phyloP scores from a whole-genome alignment of 2,329 filamentous ascomycete species.

The Sporothrix schenckii region DNA sequence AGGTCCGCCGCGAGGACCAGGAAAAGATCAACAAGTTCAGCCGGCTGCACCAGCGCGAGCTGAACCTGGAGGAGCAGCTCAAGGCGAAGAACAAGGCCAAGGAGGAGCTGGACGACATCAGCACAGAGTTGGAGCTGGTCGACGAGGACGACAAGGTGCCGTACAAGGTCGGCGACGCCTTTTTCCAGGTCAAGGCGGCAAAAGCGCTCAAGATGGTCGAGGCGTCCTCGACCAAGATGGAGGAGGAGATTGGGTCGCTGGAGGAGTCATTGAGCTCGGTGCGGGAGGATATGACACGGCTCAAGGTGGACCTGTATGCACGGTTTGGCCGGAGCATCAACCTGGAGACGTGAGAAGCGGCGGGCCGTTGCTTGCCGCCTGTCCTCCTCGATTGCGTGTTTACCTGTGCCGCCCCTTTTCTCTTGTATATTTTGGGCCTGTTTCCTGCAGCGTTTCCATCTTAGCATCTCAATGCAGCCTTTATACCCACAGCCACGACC shows the following conservation, averaged over 20 bases:
- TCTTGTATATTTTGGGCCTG: background rate
- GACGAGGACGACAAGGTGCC: constrained; percentile 85
- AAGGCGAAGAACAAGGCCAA: constrained; percentile 93
- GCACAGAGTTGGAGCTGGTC: constrained; percentile 75
- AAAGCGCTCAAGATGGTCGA: constrained; percentile 86
- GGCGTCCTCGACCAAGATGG: constrained; percentile 70
- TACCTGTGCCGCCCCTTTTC: background rate
- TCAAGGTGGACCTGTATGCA: constrained; percentile 92
- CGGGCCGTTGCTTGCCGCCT: too few relatives aligned
- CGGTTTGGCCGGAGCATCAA: constrained; percentile 97
- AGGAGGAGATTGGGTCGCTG: constrained; percentile 72
- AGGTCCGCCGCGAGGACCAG: constrained; percentile 95
- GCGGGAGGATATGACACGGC: constrained; percentile 81
- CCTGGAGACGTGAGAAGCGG: constrained; percentile 70
- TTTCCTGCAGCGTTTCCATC: constrained; percentile 7
- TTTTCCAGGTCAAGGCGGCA: constrained; percentile 80
- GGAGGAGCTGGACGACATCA: constrained; percentile 93
- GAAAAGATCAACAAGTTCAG: constrained; percentile 99
- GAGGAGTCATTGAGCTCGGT: constrained; percentile 76
- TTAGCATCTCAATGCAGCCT: constrained; percentile 6
- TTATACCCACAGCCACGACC: constrained; percentile 1
- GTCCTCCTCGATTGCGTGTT: too few relatives aligned
- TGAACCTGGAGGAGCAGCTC: constrained; percentile 76
- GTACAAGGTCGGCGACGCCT: constrained; percentile 97
- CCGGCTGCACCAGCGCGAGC: constrained; percentile 84